Base-by-base conservation (phyloP, 2,329 filamentous ascomycete species). In the Xylaria multiplex region DNA sequence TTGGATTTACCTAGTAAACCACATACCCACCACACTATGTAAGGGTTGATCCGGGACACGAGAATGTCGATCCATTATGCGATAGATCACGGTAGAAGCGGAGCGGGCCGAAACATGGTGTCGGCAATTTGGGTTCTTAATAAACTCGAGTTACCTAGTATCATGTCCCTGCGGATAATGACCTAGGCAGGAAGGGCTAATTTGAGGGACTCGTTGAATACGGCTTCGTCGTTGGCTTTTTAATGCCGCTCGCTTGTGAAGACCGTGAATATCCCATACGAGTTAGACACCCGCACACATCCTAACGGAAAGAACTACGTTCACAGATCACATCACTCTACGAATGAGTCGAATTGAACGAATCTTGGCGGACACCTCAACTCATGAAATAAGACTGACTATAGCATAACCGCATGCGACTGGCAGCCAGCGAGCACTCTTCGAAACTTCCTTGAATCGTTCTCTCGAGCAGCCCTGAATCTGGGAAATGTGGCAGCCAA, bases 31-130 rank as follows among this genome's bases (percentile, higher is more conserved):
- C 22, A 53, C 48, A 49, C 14, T 27, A 50, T 24, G 24, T 45
- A n/a, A 45, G 43, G 37, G 40, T 30, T 2, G 43, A 56, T 42
- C 16, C 49, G 55, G 24, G 45, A 62, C 45, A 42, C 14, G 35
- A n/a, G 43, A 35, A 43, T 43, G 35, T 49, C 37, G 45, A 58
- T 58, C 46, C 37, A 11, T 50, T 8, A 50, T 35, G 60, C 43
- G 19, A 52, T 11, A 45, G 8, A 45, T 37, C 24, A 35, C 3
- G 2, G 16, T 35, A 14, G 42, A 42, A 42, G 54, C 64, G 59
- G 64, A 58, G 48, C 64, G 64, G 59, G 54, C 64, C 64, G 64
- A 59, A 55, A 40, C 22, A 58, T 30, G 40, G 64, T 61, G 2
- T 54, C 48, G 42, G 24, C 8, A 22, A n/a, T 16, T 32, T 45